Evolutionary conservation across 495 filamentous ascomycete genomes (phyloP).

Genomic region (Hypoxylon trugodes): DNA sequence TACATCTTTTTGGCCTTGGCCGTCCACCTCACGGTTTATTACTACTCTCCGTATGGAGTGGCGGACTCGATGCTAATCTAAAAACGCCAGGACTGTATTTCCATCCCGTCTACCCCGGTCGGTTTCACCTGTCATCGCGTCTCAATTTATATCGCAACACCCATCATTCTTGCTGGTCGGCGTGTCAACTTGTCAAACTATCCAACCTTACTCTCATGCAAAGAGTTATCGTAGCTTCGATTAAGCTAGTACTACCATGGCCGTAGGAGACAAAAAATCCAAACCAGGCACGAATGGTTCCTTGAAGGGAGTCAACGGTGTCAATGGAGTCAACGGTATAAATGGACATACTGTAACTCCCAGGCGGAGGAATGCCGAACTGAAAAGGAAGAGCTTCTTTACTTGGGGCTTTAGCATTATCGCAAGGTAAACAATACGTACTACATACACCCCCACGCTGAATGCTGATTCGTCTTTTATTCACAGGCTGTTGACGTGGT

Average conservation of each 20-base stretch:
- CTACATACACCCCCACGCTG: not conserved
- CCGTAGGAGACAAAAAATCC: conserved; percentile 22
- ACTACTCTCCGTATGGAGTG: not conserved
- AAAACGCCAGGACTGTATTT: not conserved
- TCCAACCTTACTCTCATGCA: conserved; percentile 11
- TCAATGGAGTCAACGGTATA: conserved; percentile 42
- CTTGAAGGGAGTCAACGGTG: conserved; percentile 43
- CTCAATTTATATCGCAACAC: not conserved
- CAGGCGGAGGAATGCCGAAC: conserved; percentile 31
- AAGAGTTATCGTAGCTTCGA: conserved; percentile 7
- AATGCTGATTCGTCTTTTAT: conserved; percentile 8
- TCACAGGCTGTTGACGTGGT: conserved; percentile 84
- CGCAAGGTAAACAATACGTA: conserved; percentile 63
- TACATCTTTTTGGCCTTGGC: not conserved
- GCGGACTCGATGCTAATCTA: conserved; percentile 26
- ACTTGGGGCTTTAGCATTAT: conserved; percentile 63
- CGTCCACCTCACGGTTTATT: not conserved
- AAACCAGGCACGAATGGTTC: conserved; percentile 42
- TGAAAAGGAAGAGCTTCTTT: conserved; percentile 52
- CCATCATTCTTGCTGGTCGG: not conserved
- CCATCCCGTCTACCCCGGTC: conserved; percentile 13
- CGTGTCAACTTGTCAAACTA: conserved; percentile 22
- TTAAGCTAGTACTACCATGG: conserved; percentile 20
- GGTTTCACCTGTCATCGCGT: conserved; percentile 16
- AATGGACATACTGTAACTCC: conserved; percentile 45